Percentiles rank a stretch among this genome's conserved stretches.
Conservation (phyloP, 768 basidiomycete species). For the Lactifluus volemus region DNA sequence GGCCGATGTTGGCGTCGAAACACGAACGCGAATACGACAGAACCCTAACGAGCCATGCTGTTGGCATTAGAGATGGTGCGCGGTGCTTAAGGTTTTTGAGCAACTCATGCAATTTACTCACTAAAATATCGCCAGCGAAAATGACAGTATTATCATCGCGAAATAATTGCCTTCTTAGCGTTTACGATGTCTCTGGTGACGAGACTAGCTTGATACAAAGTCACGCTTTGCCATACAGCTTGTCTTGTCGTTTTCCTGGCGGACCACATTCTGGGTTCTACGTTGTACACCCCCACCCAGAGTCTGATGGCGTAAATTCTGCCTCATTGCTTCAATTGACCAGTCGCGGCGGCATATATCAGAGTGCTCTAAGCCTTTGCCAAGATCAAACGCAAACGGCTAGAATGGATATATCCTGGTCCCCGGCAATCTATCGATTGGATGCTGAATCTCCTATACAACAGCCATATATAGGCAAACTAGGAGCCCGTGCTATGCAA, state of each 20-base stretch:
- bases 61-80: constrained; percentile 30
- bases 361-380: neutral
- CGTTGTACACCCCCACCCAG: constrained; percentile 25
- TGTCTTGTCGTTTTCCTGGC: constrained; percentile 29
- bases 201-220: constrained; percentile 36
- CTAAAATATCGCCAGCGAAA: constrained; percentile 29
- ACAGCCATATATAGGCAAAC: constrained; percentile 27
- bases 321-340: constrained; percentile 14
- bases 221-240: constrained; percentile 35
- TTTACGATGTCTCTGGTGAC: constrained; percentile 52
- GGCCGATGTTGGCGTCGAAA: constrained; percentile 50
- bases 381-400: neutral
- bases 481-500: constrained; percentile 36
- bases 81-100: neutral
- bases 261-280: constrained; percentile 27
- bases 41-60: constrained; percentile 39
- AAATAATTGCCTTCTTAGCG: constrained; percentile 46
- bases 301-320: constrained; percentile 5
- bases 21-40: constrained; percentile 57
- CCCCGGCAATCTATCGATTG: constrained; percentile 1
- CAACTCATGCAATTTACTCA: neutral
- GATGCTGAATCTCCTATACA: neutral
- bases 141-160: constrained; percentile 53
- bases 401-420: constrained; percentile 1
- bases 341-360: constrained; percentile 11